Conservation (phyloP, 345 rosid species). For the Eucalyptus coolabah region DNA sequence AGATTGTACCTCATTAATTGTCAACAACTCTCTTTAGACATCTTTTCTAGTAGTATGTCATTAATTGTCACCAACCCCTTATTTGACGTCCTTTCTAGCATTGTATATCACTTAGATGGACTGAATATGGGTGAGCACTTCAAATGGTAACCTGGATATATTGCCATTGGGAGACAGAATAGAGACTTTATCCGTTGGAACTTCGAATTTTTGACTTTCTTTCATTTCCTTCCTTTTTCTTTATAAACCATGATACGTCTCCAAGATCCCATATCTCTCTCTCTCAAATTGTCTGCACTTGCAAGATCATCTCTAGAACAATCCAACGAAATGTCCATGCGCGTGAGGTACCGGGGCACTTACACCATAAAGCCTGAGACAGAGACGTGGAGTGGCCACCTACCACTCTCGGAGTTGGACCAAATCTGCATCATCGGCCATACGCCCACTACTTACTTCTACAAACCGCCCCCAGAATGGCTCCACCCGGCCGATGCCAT, state of each 20-base stretch:
- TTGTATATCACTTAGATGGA: too few relatives aligned
- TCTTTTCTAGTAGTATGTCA: too few relatives aligned
- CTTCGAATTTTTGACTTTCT: too few relatives aligned
- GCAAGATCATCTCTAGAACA: background rate
- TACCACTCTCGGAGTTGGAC: conserved; percentile 40
- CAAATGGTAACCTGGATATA: too few relatives aligned
- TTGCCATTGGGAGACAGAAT: too few relatives aligned
- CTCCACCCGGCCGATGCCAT: background rate
- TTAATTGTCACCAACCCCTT: too few relatives aligned
- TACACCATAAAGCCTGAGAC: conserved; percentile 21
- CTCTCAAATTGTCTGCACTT: background rate
- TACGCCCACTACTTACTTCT: conserved; percentile 44
- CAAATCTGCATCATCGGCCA: conserved; percentile 37
- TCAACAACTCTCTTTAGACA: too few relatives aligned
- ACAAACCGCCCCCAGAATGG: background rate
- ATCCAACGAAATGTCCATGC: background rate
- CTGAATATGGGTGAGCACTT: too few relatives aligned
- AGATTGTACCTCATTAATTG: too few relatives aligned
- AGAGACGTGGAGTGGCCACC: conserved; percentile 23
- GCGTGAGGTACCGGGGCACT: background rate
- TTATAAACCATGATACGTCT: background rate
- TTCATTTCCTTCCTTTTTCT: too few relatives aligned
- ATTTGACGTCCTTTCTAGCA: too few relatives aligned
- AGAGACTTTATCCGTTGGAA: too few relatives aligned
- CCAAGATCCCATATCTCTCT: background rate